phyloP scores from a whole-genome alignment of 352 stramenopile genomes.

The Globisporangium paddicum region DNA sequence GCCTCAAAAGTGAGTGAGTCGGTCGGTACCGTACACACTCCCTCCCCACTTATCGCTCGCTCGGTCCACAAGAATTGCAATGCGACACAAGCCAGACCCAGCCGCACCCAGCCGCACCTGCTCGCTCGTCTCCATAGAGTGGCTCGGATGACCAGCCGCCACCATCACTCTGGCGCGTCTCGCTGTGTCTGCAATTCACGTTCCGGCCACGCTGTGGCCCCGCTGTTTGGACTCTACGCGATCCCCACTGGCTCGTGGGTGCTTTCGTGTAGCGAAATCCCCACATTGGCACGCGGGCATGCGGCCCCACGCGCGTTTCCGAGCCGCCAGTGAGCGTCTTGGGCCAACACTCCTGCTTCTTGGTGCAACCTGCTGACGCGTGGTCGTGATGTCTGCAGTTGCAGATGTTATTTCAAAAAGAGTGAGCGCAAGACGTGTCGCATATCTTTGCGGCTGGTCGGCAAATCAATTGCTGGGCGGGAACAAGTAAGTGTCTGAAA shows the following conservation, averaged over 20 bases:
- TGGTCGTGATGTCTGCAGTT: not conserved
- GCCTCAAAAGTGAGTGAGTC: not conserved
- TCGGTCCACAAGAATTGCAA: not conserved
- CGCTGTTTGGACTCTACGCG: constrained; percentile 15
- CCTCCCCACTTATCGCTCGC: not conserved
- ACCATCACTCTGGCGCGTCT: not conserved
- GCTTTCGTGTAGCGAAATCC: constrained; percentile 11
- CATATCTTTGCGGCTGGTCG: not conserved
- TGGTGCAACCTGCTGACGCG: not conserved
- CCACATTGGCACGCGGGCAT: not conserved
- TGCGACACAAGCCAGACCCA: too few relatives aligned
- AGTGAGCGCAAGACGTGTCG: not conserved
- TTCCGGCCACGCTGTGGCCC: not conserved
- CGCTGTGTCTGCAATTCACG: not conserved
- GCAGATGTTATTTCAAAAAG: constrained; percentile 9
- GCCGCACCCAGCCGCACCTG: too few relatives aligned
- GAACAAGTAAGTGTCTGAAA: too few relatives aligned
- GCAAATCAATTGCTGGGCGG: too few relatives aligned
- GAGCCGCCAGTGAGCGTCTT: constrained; percentile 8
- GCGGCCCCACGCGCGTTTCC: constrained; percentile 5
- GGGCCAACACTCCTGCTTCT: not conserved
- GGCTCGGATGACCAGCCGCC: not conserved
- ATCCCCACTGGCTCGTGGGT: not conserved
- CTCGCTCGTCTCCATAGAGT: not conserved
- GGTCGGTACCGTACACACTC: not conserved